Evolutionary conservation across 345 rosid species (phyloP).

Genomic region (Eucalyptus polybractea): DNA sequence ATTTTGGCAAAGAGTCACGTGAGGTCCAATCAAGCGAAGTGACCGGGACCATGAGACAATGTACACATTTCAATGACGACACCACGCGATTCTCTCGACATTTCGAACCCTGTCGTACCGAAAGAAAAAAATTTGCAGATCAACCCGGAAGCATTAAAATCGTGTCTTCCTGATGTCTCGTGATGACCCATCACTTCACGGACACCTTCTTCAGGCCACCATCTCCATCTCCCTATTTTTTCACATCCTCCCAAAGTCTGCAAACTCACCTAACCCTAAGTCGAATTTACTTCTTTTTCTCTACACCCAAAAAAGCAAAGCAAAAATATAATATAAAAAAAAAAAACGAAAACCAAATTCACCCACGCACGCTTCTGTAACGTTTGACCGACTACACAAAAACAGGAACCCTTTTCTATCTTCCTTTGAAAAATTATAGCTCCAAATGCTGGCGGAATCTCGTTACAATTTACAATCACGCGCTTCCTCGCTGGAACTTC

Average conservation of each 20-base stretch:
- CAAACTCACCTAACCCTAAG: neutral
- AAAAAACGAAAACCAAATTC: neutral
- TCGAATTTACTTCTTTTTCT: neutral
- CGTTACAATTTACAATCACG: neutral
- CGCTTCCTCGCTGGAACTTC: neutral
- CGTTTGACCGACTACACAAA: neutral
- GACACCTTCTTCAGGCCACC: neutral
- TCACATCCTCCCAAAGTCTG: neutral
- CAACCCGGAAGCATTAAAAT: neutral
- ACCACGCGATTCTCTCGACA: neutral
- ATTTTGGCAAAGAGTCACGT: neutral
- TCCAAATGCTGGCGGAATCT: neutral
- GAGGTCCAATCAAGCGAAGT: neutral
- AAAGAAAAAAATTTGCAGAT: neutral
- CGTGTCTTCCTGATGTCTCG: neutral
- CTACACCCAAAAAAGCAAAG: neutral
- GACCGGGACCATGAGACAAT: neutral
- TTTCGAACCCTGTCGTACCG: neutral
- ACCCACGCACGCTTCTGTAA: neutral
- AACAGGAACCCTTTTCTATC: neutral
- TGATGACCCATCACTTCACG: neutral
- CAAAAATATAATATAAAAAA: neutral
- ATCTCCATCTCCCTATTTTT: neutral
- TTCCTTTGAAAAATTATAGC: neutral
- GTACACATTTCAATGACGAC: neutral